These are phyloP conservation scores for Quercus lobata DNA, from an alignment of 331 rosid genomes.

Conservation along the genomic window DNA sequence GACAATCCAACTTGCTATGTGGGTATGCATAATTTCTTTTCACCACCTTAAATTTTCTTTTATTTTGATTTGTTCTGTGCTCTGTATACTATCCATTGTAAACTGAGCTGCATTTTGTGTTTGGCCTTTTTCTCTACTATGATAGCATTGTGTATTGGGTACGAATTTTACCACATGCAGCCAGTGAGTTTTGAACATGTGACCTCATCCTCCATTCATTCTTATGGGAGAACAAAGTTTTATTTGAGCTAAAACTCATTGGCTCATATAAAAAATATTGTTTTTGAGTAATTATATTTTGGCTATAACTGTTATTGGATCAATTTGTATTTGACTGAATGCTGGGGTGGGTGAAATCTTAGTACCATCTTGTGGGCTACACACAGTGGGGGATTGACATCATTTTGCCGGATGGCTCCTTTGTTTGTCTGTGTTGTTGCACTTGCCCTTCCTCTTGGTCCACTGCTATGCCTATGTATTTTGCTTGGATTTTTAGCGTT, in stretches of 20 bases:
- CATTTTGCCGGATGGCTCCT: not conserved
- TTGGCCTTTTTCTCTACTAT: not conserved
- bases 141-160: not conserved
- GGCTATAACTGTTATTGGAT: not conserved
- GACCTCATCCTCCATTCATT: no score
- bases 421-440: not conserved
- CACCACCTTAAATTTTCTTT: not conserved
- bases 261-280: no score
- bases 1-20: conserved; percentile 80
- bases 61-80: not conserved
- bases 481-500: no score
- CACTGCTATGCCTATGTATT: no score
- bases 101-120: not conserved
- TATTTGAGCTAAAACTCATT: no score
- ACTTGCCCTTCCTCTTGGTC: no score
- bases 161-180: no score
- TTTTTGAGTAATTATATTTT: not conserved
- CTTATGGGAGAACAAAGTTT: no score
- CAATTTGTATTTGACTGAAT: not conserved
- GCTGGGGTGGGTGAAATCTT: not conserved
- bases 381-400: not conserved
- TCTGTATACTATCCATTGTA: not conserved
- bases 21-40: conserved; percentile 54
- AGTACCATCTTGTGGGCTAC: not conserved
- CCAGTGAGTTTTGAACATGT: no score